A percentile compares a stretch with the other conserved stretches of the same genome.
These are phyloP conservation scores for Fraxinus albicans DNA, from an alignment of 305 asterid species.

Conservation along the genomic window DNA sequence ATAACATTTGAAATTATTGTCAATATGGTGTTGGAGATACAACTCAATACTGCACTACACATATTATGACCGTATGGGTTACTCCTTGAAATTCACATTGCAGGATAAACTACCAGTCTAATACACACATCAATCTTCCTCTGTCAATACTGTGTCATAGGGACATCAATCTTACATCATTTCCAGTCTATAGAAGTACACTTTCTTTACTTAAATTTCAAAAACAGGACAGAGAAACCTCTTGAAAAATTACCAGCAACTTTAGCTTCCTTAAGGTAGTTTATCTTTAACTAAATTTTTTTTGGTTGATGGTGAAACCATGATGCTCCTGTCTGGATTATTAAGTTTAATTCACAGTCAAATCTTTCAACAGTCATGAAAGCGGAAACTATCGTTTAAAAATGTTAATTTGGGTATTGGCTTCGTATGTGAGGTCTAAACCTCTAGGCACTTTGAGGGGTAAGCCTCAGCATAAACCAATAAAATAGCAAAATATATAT, in stretches of 20 bases:
- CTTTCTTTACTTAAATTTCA: neutral
- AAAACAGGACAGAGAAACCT: neutral
- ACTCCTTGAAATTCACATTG: neutral
- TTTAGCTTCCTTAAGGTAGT: neutral
- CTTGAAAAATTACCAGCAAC: neutral
- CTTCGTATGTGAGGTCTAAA: neutral
- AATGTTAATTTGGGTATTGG: neutral
- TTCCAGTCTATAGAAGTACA: neutral
- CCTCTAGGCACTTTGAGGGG: neutral
- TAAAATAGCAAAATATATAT: neutral
- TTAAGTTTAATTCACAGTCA: neutral
- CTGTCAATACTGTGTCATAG: neutral
- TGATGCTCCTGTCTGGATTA: neutral
- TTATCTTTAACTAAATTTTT: neutral
- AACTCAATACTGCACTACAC: neutral
- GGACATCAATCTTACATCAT: neutral
- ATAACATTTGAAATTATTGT: slow-evolving; percentile 25
- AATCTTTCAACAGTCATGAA: neutral
- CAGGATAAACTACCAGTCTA: slow-evolving; percentile 6
- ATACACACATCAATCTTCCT: neutral
- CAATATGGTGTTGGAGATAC: slow-evolving; percentile 16
- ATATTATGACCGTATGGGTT: slow-evolving; percentile 5
- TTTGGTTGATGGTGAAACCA: neutral
- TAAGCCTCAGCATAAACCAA: neutral
- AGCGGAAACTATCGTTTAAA: neutral